phyloP scores from a whole-genome alignment of 306 rosid species.

The Acacia confusa region DNA sequence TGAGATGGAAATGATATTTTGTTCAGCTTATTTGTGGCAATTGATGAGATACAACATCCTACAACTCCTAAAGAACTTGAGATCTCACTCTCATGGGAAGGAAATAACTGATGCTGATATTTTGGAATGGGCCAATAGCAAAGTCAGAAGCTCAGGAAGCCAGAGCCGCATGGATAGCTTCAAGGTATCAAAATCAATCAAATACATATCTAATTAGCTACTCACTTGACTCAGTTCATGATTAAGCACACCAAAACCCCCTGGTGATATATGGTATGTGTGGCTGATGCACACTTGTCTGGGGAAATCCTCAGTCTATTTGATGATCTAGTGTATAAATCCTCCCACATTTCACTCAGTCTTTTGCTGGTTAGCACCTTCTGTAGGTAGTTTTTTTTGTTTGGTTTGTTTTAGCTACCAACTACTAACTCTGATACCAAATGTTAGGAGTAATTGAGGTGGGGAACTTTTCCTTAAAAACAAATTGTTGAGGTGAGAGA shows the following conservation, averaged over 20 bases:
- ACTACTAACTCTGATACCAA: not conserved
- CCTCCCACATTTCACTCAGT: not conserved
- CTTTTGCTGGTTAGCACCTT: not conserved
- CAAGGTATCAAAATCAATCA: constrained; percentile 54
- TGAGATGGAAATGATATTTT: constrained; percentile 20
- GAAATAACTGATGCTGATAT: constrained; percentile 91
- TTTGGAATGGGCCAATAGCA: constrained; percentile 88
- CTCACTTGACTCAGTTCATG: not conserved
- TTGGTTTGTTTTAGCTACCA: not conserved
- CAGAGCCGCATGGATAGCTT: constrained; percentile 79
- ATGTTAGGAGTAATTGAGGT: not conserved
- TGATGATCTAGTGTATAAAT: not conserved
- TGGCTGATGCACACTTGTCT: not conserved
- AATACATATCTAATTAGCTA: not conserved
- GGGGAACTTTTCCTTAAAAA: not conserved
- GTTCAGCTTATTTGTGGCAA: constrained; percentile 95
- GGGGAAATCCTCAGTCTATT: not conserved
- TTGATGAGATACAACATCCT: constrained; percentile 90
- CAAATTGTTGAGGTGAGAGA: not conserved
- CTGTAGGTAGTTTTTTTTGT: not conserved
- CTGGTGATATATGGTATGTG: not conserved
- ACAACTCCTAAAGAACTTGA: constrained; percentile 88
- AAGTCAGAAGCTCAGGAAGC: constrained; percentile 77
- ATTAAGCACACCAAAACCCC: not conserved
- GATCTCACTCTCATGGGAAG: constrained; percentile 91